Percentiles rank a stretch among this genome's conserved stretches.
Evolutionary conservation across 1,139 yeast genomes (phyloP).

Genomic region (Magnusiomyces magnusii): DNA sequence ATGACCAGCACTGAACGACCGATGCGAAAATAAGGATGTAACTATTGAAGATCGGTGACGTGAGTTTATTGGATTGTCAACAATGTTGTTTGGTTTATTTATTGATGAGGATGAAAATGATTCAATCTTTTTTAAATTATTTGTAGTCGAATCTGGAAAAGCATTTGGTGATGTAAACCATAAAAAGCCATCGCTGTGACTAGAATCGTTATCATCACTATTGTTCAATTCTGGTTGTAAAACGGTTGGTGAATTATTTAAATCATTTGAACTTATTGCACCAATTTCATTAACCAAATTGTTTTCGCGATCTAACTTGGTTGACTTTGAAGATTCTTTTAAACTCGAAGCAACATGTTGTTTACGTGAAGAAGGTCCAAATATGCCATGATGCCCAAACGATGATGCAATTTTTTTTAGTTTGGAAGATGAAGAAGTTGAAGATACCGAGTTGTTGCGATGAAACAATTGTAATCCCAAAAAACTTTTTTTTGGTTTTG

Average conservation of each 20-base stretch:
- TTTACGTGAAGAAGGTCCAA: background rate
- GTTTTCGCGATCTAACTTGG: too few relatives aligned
- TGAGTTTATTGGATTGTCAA: too few relatives aligned
- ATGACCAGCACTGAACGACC: too few relatives aligned
- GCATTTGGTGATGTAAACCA: background rate
- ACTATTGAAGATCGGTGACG: too few relatives aligned
- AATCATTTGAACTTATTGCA: too few relatives aligned
- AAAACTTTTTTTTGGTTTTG: background rate
- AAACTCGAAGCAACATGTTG: background rate
- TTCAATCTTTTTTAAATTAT: background rate
- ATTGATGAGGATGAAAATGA: background rate
- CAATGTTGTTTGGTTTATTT: too few relatives aligned
- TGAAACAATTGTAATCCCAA: background rate
- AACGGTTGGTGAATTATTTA: too few relatives aligned
- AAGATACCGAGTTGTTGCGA: background rate
- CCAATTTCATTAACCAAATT: too few relatives aligned
- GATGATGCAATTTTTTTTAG: background rate
- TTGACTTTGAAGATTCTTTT: background rate
- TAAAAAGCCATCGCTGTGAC: background rate
- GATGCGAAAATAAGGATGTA: too few relatives aligned
- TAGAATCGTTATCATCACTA: background rate
- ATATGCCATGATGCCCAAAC: background rate
- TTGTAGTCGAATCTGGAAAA: background rate
- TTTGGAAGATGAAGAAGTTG: background rate
- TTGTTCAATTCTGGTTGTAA: background rate